Evolutionary conservation across 192 early-diverging fungal species (phyloP).

Genomic region (Coemansia sp.): DNA sequence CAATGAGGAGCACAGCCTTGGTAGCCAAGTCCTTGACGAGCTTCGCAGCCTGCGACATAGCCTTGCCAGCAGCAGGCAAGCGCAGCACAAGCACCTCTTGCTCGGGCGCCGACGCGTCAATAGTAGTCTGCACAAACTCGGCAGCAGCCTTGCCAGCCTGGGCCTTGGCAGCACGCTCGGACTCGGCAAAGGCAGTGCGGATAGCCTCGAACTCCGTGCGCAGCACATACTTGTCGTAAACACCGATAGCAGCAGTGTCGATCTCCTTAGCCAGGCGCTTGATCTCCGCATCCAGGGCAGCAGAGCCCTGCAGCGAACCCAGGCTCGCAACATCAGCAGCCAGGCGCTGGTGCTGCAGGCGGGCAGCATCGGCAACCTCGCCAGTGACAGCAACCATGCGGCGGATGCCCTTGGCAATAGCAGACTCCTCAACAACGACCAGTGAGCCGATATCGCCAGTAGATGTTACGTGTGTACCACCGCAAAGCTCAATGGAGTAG

Average conservation of each 20-base stretch:
- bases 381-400: conserved; percentile 94
- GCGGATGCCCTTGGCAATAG: conserved; percentile 95
- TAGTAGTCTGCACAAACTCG: conserved; percentile 72
- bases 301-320: conserved; percentile 55
- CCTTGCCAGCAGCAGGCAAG: conserved; percentile 78
- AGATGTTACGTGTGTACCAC: conserved; percentile 92
- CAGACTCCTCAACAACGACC: conserved; percentile 83
- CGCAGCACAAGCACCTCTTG: conserved; percentile 58
- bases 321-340: conserved; percentile 65
- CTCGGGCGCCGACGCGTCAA: conserved; percentile 65
- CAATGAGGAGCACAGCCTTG: conserved; percentile 88
- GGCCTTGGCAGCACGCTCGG: conserved; percentile 87
- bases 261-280: conserved; percentile 81
- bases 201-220: conserved; percentile 70
- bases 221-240: conserved; percentile 74
- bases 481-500: conserved; percentile 95
- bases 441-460: conserved; percentile 90
- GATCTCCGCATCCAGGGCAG: conserved; percentile 72
- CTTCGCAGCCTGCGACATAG: conserved; percentile 74
- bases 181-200: conserved; percentile 84
- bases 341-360: conserved; percentile 69
- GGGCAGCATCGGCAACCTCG: conserved; percentile 71
- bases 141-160: conserved; percentile 79
- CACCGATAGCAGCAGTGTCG: conserved; percentile 77
- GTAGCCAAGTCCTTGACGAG: conserved; percentile 75